Base-by-base conservation (phyloP, 1,284 basidiomycete genomes). In the Ustilago vetiveriae region DNA sequence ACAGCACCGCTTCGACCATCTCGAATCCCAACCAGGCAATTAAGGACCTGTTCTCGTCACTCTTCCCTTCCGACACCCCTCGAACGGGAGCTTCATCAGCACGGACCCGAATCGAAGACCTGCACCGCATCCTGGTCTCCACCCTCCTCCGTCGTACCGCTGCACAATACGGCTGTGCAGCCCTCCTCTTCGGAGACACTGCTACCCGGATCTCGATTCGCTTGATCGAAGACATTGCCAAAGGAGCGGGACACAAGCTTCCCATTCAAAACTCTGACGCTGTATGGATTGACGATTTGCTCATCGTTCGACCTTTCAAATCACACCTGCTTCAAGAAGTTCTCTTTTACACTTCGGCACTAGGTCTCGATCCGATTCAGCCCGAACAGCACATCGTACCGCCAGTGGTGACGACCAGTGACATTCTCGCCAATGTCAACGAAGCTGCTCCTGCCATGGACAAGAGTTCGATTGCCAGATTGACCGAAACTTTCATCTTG, bases 191-290 rank as follows among this genome's bases (percentile, higher is more conserved):
- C 4, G 77, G 63, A 23, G 68, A 79, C 16, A 62, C 47, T 14
- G 74, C 65, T 0, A 75, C 70, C 6, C 53, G 73, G 3, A 55
- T 65, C 23, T 74, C 77, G 33, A 74, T 79, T 27, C 66, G 65
- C 4, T 62, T 75, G 7, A 67, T 80, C 36, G 75, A 76, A 30
- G 57, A 50, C 21, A 43, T 80, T 19, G 69, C 74, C 17, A 75
- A 75, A 29, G 79, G 79, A 1, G 72, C 68, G 5, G 79, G 77
- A 1, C 72, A 76, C 60, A 79, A 80, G 50, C 58, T 78, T 19
- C 57, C 79, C 17, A 52, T 79, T 3, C 68, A 72, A 24, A 62
- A 66, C 35, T 64, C 60, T 1, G 54, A 72, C 16, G 73, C 75
- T 13, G 51, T 41, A 0, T 79, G 76, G 76, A 50, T 74, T 30